A percentile compares a stretch with the other conserved stretches of the same genome.
These are phyloP conservation scores for Dictyostelium citrinum DNA, from an alignment of 78 protist species.

Conservation along the genomic window DNA sequence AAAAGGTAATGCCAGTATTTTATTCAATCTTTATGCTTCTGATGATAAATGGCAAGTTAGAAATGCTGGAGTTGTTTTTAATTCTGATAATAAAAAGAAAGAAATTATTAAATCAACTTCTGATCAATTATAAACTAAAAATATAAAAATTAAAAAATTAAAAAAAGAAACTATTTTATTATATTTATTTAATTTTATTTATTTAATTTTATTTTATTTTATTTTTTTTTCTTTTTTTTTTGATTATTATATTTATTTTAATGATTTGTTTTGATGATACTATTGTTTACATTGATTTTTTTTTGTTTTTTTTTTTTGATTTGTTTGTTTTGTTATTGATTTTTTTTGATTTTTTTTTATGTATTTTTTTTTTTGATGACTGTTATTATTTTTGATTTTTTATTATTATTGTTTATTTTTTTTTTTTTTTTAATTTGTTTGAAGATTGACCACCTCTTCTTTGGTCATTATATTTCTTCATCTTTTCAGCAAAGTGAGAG, in stretches of 20 bases:
- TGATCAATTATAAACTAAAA: neutral
- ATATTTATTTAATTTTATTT: neutral
- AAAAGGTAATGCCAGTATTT: neutral
- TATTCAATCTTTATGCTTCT: slow-evolving; percentile 21
- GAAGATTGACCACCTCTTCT: slow-evolving; percentile 62
- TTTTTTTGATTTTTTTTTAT: neutral
- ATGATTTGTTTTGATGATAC: neutral
- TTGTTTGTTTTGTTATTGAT: neutral
- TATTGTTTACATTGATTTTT: neutral
- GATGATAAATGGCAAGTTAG: slow-evolving; percentile 21
- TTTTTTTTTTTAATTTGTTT: neutral
- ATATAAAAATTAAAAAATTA: neutral
- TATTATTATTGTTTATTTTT: neutral
- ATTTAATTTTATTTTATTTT: neutral
- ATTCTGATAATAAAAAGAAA: neutral
- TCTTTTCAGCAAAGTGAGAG: slow-evolving; percentile 74
- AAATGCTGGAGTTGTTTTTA: slow-evolving; percentile 24
- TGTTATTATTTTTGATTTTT: no score
- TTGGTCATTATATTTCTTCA: slow-evolving; percentile 81
- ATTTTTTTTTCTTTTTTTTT: neutral
- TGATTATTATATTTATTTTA: neutral
- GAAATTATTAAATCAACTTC: neutral
- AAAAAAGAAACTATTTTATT: neutral
- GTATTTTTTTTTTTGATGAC: no score
- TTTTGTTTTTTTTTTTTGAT: neutral